Evolutionary conservation across 2,329 filamentous ascomycete species (phyloP), one percentile per base, ranked within the genome.

Genomic region (Thermomyces lanuginosus): DNA sequence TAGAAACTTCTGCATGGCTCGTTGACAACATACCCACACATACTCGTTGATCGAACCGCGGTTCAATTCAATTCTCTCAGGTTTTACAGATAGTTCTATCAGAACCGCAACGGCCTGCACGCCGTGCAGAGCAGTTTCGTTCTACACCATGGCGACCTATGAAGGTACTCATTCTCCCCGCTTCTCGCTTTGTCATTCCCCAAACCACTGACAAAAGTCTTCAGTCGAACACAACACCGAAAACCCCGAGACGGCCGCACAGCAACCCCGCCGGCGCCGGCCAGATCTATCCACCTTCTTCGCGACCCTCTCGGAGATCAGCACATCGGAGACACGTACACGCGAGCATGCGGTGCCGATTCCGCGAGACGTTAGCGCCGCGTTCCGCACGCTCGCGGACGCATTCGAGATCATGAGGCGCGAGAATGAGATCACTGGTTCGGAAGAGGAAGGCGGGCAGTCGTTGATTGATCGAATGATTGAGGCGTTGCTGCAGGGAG

Each of bases 271-370:
- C 17, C 51, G 53, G 28, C 67, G 67, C 36, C 64, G 69, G 27
- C 71, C 71, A 15, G 71, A 76, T 45, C 62, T 75, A 21, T 69
- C 64, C 21, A 71, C 69, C 40, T 75, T 76, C 58, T 73, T 73
- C 54, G 61, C 63, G 31, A 64, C 66, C 22, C 64, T 75, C 26
- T 53, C 53, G 33, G 65, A 72, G 39, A 62, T 70, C 30, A 59
- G 64, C 42, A 38, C 55, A 14, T 49, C 56, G 5, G 48, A 54
- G 30, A 41, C 51, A 23, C 64, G 63, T 25, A 58, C 60, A 28
- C 66, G 72, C 40, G 54, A 56, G n/a, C 52, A 73, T 46, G 65
- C 70, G 2, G 46, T 69, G 1, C 71, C 71, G 1, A 60, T 70
- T 4, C 71, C 71, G 2, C 60, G 61, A 29, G 69, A 75, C 40